phyloP scores from a whole-genome alignment of 2,329 filamentous ascomycete species.

The Colletotrichum sp. region DNA sequence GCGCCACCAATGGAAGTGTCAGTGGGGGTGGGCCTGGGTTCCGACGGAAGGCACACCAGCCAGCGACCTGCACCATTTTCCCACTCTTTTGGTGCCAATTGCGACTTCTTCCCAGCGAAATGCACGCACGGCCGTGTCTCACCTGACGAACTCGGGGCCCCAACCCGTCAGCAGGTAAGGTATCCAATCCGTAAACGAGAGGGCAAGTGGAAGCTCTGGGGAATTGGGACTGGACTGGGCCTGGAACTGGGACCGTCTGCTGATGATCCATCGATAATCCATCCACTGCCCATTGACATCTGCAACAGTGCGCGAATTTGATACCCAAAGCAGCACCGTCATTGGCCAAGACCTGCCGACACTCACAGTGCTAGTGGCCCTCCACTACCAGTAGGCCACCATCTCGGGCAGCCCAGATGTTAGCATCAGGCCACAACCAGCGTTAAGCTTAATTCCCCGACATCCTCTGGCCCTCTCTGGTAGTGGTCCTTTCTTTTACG shows the following conservation, averaged over 20 bases:
- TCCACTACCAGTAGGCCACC: neutral
- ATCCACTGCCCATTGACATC: neutral
- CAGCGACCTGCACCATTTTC: neutral
- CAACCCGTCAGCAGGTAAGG: neutral
- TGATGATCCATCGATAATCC: neutral
- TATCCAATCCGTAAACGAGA: neutral
- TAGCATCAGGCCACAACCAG: neutral
- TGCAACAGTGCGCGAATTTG: no score
- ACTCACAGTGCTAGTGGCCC: neutral
- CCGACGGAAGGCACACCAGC: neutral
- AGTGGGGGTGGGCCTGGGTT: neutral
- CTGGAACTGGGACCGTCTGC: neutral
- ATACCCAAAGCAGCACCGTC: neutral
- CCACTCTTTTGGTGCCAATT: neutral
- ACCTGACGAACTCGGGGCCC: neutral
- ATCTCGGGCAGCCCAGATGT: neutral
- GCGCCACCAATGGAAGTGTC: neutral
- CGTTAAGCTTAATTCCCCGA: constrained; percentile 19
- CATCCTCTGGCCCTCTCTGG: neutral
- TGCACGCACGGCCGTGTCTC: neutral
- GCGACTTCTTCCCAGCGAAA: neutral
- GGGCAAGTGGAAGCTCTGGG: neutral
- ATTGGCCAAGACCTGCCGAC: constrained; percentile 5
- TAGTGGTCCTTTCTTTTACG: neutral
- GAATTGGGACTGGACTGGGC: neutral